A percentile compares a stretch with the other conserved stretches of the same genome.
Conservation (phyloP, 495 filamentous ascomycete genomes). For the Neurospora pannonica region DNA sequence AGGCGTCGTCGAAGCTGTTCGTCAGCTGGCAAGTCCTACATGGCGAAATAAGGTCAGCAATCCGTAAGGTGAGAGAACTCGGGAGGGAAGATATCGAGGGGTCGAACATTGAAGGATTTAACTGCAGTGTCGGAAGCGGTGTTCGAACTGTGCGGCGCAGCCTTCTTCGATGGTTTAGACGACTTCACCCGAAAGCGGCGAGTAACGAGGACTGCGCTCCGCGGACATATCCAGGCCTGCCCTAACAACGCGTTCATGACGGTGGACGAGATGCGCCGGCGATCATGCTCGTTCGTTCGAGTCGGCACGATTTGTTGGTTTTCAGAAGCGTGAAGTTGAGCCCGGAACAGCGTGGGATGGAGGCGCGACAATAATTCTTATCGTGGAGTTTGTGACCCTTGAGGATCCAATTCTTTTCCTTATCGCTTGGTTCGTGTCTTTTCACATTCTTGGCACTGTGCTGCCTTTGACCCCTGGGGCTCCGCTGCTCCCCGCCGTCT, state of each 20-base stretch:
- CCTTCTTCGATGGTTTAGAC: background rate
- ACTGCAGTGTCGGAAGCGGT: background rate
- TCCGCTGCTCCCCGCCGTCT: background rate
- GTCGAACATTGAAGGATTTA: background rate
- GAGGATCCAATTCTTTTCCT: background rate
- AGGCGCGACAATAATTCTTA: background rate
- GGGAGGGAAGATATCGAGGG: background rate
- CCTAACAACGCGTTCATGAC: conserved; percentile 22
- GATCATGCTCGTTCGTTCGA: conserved; percentile 15
- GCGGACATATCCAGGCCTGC: conserved; percentile 8
- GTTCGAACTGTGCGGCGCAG: background rate
- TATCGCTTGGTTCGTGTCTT: background rate
- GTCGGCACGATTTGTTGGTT: background rate
- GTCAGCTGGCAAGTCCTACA: background rate
- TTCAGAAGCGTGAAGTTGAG: background rate
- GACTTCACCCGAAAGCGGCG: conserved; percentile 6
- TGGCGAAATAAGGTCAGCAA: background rate
- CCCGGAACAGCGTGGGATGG: background rate
- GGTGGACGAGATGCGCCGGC: conserved; percentile 2
- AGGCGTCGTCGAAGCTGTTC: background rate
- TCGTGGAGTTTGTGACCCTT: background rate
- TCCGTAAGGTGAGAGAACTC: background rate
- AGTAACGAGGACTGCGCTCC: conserved; percentile 4
- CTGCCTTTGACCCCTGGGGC: background rate
- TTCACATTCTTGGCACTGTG: background rate